Percentiles rank a stretch among this genome's conserved stretches.
Evolutionary conservation across 176 grass and related monocot species (phyloP).

Genomic region (Tillandsia fasciculata): DNA sequence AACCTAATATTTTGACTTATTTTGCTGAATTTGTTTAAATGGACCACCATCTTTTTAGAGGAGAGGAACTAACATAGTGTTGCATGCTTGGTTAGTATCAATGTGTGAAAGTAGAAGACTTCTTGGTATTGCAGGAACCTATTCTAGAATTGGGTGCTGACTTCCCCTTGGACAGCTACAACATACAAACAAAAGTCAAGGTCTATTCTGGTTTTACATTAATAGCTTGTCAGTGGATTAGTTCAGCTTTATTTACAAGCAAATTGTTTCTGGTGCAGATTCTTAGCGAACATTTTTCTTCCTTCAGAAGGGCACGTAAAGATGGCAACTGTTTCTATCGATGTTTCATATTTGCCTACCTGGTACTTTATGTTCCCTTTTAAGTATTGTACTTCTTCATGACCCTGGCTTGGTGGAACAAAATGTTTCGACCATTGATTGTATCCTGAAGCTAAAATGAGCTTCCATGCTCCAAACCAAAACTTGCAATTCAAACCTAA

Average conservation of each 20-base stretch:
- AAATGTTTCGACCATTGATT: not conserved
- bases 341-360: not conserved
- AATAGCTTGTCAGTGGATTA: not conserved
- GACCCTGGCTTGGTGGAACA: no score
- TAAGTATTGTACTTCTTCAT: no score
- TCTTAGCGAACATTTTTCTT: not conserved
- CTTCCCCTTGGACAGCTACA: not conserved
- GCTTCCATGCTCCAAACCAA: no score
- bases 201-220: not conserved
- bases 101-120: not conserved
- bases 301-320: not conserved
- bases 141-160: not conserved
- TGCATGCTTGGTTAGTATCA: not conserved
- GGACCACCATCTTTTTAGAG: not conserved
- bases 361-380: not conserved
- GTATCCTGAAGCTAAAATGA: not conserved
- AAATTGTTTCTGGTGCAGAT: not conserved
- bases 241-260: not conserved
- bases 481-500: no score
- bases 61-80: not conserved
- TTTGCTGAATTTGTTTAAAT: not conserved
- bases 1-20: not conserved
- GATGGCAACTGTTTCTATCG: conserved; percentile 4
- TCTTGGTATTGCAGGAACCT: conserved; percentile 5
- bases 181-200: not conserved